A percentile compares a stretch with the other conserved stretches of the same genome.
phyloP scores from a whole-genome alignment of 2,329 filamentous ascomycete genomes.

The Botrytis galanthina region DNA sequence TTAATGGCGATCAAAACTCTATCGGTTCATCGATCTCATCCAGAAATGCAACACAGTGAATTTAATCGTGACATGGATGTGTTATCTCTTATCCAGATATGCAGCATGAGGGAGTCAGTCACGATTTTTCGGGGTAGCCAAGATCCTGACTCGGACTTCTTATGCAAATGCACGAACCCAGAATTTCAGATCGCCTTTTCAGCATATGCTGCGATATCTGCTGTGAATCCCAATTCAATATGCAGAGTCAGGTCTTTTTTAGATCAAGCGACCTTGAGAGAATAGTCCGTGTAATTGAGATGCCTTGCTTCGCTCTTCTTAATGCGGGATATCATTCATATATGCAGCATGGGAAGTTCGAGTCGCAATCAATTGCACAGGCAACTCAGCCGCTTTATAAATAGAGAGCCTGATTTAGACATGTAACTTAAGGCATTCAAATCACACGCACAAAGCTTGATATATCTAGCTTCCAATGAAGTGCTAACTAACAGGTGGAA shows the following conservation, averaged over 20 bases:
- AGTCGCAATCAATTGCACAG: neutral
- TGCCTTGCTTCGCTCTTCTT: neutral
- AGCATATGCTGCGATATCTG: neutral
- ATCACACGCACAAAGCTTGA: no score
- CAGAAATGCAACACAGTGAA: neutral
- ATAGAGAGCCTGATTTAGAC: neutral
- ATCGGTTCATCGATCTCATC: neutral
- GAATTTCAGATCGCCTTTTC: neutral
- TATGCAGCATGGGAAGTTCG: neutral
- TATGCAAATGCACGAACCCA: neutral
- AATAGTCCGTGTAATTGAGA: neutral
- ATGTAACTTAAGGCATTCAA: neutral
- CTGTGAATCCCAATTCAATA: neutral
- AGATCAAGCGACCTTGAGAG: neutral
- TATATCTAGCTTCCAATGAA: neutral
- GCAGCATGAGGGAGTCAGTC: neutral
- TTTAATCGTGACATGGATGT: neutral
- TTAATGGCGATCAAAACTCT: neutral
- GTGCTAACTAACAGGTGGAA: neutral
- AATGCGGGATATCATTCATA: neutral
- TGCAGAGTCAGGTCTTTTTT: no score
- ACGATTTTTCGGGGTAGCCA: neutral
- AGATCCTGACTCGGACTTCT: neutral
- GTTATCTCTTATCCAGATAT: neutral
- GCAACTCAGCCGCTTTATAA: no score